phyloP scores from a whole-genome alignment of 1,284 basidiomycete genomes.

The Spongispora temasekensis region DNA sequence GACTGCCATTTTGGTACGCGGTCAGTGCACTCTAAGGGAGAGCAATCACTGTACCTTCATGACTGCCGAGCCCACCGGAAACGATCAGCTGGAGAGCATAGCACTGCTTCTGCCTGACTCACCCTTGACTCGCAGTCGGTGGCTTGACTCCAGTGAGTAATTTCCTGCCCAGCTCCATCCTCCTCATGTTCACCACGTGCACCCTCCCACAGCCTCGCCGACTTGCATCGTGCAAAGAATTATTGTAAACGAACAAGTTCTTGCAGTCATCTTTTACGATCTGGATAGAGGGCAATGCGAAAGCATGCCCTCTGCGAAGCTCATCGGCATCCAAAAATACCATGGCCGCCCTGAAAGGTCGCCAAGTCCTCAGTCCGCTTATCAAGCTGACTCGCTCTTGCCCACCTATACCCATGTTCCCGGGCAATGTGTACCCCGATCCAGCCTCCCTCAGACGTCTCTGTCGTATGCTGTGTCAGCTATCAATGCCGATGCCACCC shows the following conservation, averaged over 20 bases:
- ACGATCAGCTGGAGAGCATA: constrained; percentile 41
- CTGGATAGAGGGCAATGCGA: constrained; percentile 55
- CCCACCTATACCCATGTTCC: constrained; percentile 37
- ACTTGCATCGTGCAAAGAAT: constrained; percentile 68
- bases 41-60: constrained; percentile 44
- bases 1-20: constrained; percentile 57
- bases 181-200: constrained; percentile 32
- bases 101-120: constrained; percentile 64
- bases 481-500: constrained; percentile 30
- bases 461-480: constrained; percentile 38
- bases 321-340: constrained; percentile 57
- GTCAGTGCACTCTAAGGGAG: constrained; percentile 52
- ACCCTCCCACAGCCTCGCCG: constrained; percentile 43
- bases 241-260: constrained; percentile 58
- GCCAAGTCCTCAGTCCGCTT: constrained; percentile 29
- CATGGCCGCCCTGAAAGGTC: constrained; percentile 35
- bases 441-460: constrained; percentile 35
- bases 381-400: constrained; percentile 33
- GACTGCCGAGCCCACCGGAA: constrained; percentile 37
- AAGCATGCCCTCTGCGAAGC: constrained; percentile 55
- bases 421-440: constrained; percentile 39
- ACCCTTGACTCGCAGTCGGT: constrained; percentile 58
- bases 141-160: constrained; percentile 53
- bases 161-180: constrained; percentile 28
- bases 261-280: constrained; percentile 66